phyloP scores from a whole-genome alignment of 2,329 filamentous ascomycete genomes.

The Aspergillus sclerotialis region DNA sequence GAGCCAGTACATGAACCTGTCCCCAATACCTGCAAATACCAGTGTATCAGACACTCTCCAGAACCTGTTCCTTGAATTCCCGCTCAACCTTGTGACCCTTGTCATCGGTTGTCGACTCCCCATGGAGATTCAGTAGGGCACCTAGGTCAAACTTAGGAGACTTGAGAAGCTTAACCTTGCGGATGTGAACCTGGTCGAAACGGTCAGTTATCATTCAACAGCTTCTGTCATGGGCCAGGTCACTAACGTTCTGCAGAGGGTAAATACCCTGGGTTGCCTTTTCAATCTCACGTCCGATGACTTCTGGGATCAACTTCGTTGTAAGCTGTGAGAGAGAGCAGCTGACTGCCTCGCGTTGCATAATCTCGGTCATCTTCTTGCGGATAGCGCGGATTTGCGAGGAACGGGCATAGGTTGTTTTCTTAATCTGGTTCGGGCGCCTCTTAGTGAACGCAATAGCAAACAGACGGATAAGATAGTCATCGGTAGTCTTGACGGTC shows the following conservation, averaged over 20 bases:
- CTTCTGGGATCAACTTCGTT: slow-evolving; percentile 98
- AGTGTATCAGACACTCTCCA: slow-evolving; percentile 80
- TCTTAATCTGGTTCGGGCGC: slow-evolving; percentile 99
- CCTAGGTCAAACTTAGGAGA: slow-evolving; percentile 98
- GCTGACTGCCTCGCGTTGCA: slow-evolving; percentile 87
- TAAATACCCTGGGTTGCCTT: slow-evolving; percentile 99
- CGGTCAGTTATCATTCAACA: slow-evolving; percentile 24
- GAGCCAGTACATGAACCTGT: slow-evolving; percentile 1
- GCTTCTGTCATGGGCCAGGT: neutral
- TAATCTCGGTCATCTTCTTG: slow-evolving; percentile 99
- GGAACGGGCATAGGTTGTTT: slow-evolving; percentile 96
- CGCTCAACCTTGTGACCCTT: slow-evolving; percentile 97
- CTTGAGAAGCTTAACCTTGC: slow-evolving; percentile 99
- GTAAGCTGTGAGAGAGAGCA: slow-evolving; percentile 95
- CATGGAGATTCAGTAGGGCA: slow-evolving; percentile 91
- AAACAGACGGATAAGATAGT: slow-evolving; percentile 98
- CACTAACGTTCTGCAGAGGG: slow-evolving; percentile 90
- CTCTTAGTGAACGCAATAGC: slow-evolving; percentile 99
- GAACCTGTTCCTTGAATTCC: slow-evolving; percentile 98
- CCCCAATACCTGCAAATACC: slow-evolving; percentile 72
- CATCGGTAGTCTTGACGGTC: slow-evolving; percentile 99
- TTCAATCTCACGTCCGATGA: slow-evolving; percentile 99
- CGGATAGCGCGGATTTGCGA: slow-evolving; percentile 97
- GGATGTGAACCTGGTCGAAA: slow-evolving; percentile 81
- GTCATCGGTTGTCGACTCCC: slow-evolving; percentile 93